Percentiles rank a stretch among this genome's conserved stretches.
These are phyloP conservation scores for Paragyromitra xinjiangensis DNA, from an alignment of 495 filamentous ascomycete species.

Conservation along the genomic window DNA sequence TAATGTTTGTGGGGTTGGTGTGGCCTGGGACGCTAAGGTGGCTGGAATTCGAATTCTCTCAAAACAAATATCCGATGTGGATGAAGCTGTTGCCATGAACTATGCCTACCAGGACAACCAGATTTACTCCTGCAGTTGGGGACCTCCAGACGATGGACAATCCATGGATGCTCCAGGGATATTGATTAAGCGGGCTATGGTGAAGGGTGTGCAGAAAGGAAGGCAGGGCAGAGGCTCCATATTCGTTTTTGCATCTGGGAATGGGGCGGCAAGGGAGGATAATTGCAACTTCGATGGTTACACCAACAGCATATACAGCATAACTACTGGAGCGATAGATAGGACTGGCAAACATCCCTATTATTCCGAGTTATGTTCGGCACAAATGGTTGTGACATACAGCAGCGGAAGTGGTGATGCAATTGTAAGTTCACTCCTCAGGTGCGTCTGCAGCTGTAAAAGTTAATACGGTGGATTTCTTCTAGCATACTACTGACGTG, in stretches of 20 bases:
- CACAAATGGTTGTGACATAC: slow-evolving; percentile 93
- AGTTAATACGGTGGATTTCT: slow-evolving; percentile 40
- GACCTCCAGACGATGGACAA: slow-evolving; percentile 88
- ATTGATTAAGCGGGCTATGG: slow-evolving; percentile 86
- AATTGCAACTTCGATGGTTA: slow-evolving; percentile 99
- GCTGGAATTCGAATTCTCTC: slow-evolving; percentile 83
- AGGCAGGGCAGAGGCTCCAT: slow-evolving; percentile 85
- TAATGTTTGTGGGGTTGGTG: slow-evolving; percentile 92
- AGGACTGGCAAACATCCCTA: slow-evolving; percentile 83
- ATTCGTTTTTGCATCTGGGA: slow-evolving; percentile 96
- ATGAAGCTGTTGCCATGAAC: slow-evolving; percentile 92
- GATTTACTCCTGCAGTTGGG: slow-evolving; percentile 99
- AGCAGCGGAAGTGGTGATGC: slow-evolving; percentile 87
- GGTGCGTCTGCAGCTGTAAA: neutral
- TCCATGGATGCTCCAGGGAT: slow-evolving; percentile 94
- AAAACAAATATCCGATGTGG: slow-evolving; percentile 85
- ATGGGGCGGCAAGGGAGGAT: slow-evolving; percentile 84
- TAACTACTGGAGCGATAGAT: slow-evolving; percentile 94
- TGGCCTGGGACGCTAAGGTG: slow-evolving; percentile 90
- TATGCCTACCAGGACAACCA: slow-evolving; percentile 90
- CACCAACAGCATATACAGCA: slow-evolving; percentile 98
- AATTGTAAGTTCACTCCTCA: slow-evolving; percentile 65
- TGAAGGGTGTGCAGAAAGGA: slow-evolving; percentile 90
- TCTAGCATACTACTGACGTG: slow-evolving; percentile 89
- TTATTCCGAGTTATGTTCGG: slow-evolving; percentile 96